Evolutionary conservation across 345 rosid genomes (phyloP).

Genomic region (Hibiscus mutabilis): DNA sequence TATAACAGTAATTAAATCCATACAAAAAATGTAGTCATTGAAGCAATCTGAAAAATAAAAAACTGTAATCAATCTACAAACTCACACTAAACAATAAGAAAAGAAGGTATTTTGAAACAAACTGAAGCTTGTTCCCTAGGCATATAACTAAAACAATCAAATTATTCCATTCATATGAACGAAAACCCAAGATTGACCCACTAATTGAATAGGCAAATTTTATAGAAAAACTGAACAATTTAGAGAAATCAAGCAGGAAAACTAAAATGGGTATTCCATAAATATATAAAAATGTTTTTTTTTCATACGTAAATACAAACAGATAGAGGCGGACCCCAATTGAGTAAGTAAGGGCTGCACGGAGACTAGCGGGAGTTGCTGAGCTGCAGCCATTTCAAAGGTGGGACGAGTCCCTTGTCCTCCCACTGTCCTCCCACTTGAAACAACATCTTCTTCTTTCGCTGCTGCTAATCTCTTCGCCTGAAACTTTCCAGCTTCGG

Average conservation of each 20-base stretch:
- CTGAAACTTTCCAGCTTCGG: not conserved
- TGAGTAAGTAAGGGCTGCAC: conserved; percentile 92
- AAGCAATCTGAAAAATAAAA: not conserved
- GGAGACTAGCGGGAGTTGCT: conserved; percentile 98
- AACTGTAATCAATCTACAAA: not conserved
- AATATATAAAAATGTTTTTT: not conserved
- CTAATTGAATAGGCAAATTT: not conserved
- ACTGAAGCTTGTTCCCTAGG: not conserved
- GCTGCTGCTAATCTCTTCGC: not conserved
- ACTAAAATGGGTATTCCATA: not conserved
- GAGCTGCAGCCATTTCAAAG: conserved; percentile 99
- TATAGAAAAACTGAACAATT: not conserved
- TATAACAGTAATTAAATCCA: not conserved
- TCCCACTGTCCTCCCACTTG: conserved; percentile 99
- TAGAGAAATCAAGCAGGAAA: conserved; percentile 13
- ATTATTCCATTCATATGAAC: not conserved
- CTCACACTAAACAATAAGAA: not conserved
- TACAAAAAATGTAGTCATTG: not conserved
- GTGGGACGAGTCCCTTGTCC: conserved; percentile 98
- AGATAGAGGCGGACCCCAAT: conserved; percentile 51
- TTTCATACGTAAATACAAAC: not conserved
- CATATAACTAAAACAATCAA: not conserved
- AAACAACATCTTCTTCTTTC: conserved; percentile 57
- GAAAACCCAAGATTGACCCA: conserved; percentile 3
- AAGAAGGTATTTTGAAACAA: not conserved